Conservation (phyloP, 768 basidiomycete genomes). For the Cytidiella melzeri region DNA sequence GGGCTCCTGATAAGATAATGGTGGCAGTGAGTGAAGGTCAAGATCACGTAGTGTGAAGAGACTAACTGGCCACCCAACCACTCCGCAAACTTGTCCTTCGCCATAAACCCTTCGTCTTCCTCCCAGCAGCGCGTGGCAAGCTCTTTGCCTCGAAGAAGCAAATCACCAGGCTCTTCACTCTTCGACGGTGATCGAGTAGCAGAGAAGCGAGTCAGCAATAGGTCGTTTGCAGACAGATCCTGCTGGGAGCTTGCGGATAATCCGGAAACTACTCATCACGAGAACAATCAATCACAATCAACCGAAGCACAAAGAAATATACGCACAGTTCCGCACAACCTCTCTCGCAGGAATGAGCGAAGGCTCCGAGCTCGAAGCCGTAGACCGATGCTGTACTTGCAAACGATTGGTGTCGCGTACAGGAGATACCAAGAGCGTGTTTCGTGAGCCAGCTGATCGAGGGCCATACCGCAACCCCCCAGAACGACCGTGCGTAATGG, state of each 20-base stretch:
- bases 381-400: slow-evolving; percentile 62
- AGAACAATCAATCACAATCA: slow-evolving; percentile 8
- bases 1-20: slow-evolving; percentile 44
- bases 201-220: slow-evolving; percentile 38
- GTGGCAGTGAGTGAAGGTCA: background rate
- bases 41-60: background rate
- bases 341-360: slow-evolving; percentile 56
- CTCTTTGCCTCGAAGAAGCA: slow-evolving; percentile 61
- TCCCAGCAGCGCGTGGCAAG: slow-evolving; percentile 76
- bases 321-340: slow-evolving; percentile 39
- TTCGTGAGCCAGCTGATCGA: slow-evolving; percentile 15
- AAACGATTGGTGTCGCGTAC: slow-evolving; percentile 40
- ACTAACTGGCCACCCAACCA: slow-evolving; percentile 93
- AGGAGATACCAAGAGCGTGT: slow-evolving; percentile 28
- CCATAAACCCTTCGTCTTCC: slow-evolving; percentile 79
- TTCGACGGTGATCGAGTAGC: slow-evolving; percentile 33
- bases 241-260: slow-evolving; percentile 40
- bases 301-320: slow-evolving; percentile 23
- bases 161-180: slow-evolving; percentile 47
- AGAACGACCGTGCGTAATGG: slow-evolving; percentile 1
- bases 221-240: slow-evolving; percentile 51
- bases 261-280: slow-evolving; percentile 16
- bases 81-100: slow-evolving; percentile 91
- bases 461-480: slow-evolving; percentile 20
- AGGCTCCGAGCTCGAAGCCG: slow-evolving; percentile 79